phyloP scores from a whole-genome alignment of 2,329 filamentous ascomycete genomes.

The Phoma sp. region DNA sequence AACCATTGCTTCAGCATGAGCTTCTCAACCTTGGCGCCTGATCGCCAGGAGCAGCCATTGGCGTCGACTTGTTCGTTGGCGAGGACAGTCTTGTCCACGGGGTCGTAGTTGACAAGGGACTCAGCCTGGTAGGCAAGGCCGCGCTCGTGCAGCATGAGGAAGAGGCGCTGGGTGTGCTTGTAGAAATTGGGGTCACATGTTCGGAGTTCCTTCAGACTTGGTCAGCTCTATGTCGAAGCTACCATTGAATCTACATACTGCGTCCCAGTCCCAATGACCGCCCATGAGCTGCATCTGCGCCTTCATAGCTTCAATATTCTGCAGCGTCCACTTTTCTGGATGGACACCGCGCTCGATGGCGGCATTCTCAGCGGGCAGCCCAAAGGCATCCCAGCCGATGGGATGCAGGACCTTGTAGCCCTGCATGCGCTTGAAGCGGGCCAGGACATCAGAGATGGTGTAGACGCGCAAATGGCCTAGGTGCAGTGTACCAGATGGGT shows the following conservation, averaged over 20 bases:
- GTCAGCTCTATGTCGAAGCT: constrained; percentile 7
- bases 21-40: constrained; percentile 83
- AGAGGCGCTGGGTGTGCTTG: constrained; percentile 86
- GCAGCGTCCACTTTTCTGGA: constrained; percentile 77
- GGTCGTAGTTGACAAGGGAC: constrained; percentile 88
- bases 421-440: constrained; percentile 75
- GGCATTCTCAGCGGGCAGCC: constrained; percentile 88
- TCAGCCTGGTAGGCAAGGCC: constrained; percentile 84
- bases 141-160: constrained; percentile 74
- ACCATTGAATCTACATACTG: constrained; percentile 56
- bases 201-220: constrained; percentile 69
- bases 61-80: constrained; percentile 94
- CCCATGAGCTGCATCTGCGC: constrained; percentile 80
- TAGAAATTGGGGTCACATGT: constrained; percentile 88
- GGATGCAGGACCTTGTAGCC: constrained; percentile 79
- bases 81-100: constrained; percentile 85
- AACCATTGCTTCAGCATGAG: constrained; percentile 86
- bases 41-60: constrained; percentile 84
- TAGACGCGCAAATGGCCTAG: constrained; percentile 89
- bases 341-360: constrained; percentile 82
- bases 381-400: constrained; percentile 97
- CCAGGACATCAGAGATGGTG: constrained; percentile 85
- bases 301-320: constrained; percentile 86
- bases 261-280: constrained; percentile 81
- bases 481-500: constrained; percentile 85